Conservation (phyloP, 306 rosid species). For the Quercus ilex region DNA sequence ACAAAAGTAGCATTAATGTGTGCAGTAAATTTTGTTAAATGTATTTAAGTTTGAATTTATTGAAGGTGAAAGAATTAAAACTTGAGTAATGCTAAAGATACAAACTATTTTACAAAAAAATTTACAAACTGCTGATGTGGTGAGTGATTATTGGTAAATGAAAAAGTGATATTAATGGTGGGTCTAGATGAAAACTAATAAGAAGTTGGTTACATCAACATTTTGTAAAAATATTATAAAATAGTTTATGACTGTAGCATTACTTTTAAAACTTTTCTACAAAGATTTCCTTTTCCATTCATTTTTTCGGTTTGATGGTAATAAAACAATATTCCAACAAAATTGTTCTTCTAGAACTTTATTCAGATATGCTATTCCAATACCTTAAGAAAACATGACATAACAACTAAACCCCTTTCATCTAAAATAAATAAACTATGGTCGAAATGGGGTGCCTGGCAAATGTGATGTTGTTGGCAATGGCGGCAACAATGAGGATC, state of each 20-base stretch:
- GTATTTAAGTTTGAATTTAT: too few species aligned
- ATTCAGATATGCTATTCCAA: not conserved
- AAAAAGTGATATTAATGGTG: too few species aligned
- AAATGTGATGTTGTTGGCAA: not conserved
- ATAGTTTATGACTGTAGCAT: accelerated
- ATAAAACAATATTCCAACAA: not conserved
- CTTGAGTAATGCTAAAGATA: too few species aligned
- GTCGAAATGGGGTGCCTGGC: not conserved
- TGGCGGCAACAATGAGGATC: not conserved
- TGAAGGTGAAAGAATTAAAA: too few species aligned
- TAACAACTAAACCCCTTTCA: not conserved
- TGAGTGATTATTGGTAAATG: too few species aligned
- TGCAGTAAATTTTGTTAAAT: too few species aligned
- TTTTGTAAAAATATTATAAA: too few species aligned
- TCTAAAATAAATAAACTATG: not conserved
- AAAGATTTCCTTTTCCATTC: not conserved
- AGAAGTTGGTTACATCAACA: accelerated
- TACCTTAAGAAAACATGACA: not conserved
- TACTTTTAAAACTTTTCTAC: not conserved
- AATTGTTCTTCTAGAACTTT: not conserved
- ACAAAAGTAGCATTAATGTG: too few species aligned
- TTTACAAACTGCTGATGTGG: too few species aligned
- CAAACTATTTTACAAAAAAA: too few species aligned
- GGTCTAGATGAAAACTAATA: accelerated
- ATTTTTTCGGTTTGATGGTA: not conserved